These are phyloP conservation scores for Tetradesmus obliquus DNA, from an alignment of 139 green algal species.

Conservation along the genomic window DNA sequence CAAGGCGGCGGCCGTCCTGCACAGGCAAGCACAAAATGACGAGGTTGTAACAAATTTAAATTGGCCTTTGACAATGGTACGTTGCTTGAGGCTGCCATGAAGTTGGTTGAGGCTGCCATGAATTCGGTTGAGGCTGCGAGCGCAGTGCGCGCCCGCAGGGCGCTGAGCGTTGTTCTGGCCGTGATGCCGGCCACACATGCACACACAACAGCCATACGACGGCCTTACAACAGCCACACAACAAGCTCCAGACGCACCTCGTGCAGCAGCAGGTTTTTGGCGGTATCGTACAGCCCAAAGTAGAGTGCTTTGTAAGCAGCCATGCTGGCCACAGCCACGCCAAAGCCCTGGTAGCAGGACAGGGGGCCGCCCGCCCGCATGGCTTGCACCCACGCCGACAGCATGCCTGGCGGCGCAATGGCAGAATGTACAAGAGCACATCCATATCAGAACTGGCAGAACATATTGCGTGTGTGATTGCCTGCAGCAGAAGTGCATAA, in stretches of 20 bases:
- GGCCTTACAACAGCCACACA: background rate
- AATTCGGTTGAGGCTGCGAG: too few relatives aligned
- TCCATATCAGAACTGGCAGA: too few relatives aligned
- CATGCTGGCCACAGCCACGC: constrained; percentile 45
- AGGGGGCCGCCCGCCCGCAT: constrained; percentile 36
- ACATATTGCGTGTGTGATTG: too few relatives aligned
- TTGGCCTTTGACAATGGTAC: too few relatives aligned
- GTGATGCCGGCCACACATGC: too few relatives aligned
- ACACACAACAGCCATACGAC: too few relatives aligned
- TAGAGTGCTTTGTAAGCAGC: constrained; percentile 64
- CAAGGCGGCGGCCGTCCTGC: constrained; percentile 10
- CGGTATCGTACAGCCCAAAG: constrained; percentile 62
- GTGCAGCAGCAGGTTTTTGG: constrained; percentile 31
- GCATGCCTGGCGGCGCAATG: constrained; percentile 21
- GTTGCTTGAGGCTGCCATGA: too few relatives aligned
- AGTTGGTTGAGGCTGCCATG: too few relatives aligned
- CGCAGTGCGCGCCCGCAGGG: too few relatives aligned
- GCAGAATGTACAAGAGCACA: background rate
- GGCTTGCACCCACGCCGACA: constrained; percentile 39
- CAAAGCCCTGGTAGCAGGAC: constrained; percentile 57
- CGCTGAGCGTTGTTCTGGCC: too few relatives aligned
- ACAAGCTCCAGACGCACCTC: background rate
- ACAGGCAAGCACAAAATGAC: background rate
- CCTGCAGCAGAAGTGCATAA: too few relatives aligned
- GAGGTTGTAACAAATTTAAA: too few relatives aligned